phyloP scores from a whole-genome alignment of 2,329 filamentous ascomycete genomes.

The Davidsoniella virescens region DNA sequence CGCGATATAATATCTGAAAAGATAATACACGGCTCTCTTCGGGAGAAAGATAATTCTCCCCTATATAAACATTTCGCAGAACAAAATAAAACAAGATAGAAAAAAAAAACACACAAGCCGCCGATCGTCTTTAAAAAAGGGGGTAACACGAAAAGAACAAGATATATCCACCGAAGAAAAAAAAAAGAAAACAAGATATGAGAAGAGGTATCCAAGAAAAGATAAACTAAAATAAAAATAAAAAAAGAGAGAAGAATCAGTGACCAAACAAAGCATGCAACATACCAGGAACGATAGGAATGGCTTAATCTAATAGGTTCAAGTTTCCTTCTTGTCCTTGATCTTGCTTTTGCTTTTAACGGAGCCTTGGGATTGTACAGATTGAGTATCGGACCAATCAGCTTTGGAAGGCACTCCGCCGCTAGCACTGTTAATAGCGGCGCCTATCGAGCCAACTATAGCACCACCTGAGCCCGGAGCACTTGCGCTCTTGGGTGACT shows the following conservation, averaged over 20 bases:
- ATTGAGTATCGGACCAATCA: constrained; percentile 7
- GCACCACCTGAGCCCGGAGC: not conserved
- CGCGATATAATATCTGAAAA: not conserved
- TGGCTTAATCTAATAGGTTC: not conserved
- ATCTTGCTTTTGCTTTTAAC: constrained; percentile 5
- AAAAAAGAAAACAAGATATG: constrained; percentile 1
- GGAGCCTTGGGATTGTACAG: constrained; percentile 7
- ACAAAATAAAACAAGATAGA: not conserved
- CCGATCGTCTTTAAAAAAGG: not conserved
- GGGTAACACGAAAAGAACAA: constrained; percentile 2
- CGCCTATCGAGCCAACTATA: not conserved
- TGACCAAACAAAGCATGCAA: not conserved
- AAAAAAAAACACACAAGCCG: not conserved
- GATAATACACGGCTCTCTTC: not conserved
- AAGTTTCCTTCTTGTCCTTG: constrained; percentile 7
- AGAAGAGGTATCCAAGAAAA: constrained; percentile 4
- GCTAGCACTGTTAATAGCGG: not conserved
- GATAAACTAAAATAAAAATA: constrained; percentile 4
- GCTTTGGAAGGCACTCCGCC: not conserved
- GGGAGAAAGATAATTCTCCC: not conserved
- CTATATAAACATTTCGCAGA: not conserved
- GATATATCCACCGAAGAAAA: not conserved
- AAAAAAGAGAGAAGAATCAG: constrained; percentile 1
- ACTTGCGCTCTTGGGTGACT: constrained; percentile 1
- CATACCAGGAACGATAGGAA: not conserved